Evolutionary conservation across 2,329 filamentous ascomycete species (phyloP).

Genomic region (Bimuria novae-zelandiae): DNA sequence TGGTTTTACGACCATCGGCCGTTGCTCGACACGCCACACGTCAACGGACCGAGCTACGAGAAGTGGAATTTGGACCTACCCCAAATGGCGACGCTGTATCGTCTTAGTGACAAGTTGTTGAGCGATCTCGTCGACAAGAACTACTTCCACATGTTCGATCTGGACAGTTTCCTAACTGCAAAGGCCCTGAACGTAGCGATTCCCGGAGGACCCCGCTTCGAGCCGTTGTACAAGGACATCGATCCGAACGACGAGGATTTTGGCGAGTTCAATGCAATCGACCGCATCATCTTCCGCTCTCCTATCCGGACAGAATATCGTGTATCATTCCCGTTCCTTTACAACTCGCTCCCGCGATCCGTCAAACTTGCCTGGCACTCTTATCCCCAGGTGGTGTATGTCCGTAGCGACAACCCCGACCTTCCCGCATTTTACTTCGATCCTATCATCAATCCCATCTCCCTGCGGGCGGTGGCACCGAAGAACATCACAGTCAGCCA

Average conservation of each 20-base stretch:
- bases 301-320: constrained; percentile 95
- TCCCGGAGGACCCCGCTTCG: constrained; percentile 94
- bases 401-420: constrained; percentile 75
- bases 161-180: constrained; percentile 92
- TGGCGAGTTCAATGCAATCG: constrained; percentile 98
- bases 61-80: constrained; percentile 89
- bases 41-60: constrained; percentile 97
- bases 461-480: constrained; percentile 87
- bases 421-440: constrained; percentile 98
- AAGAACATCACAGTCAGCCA: constrained; percentile 92
- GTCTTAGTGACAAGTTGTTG: constrained; percentile 85
- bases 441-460: constrained; percentile 96
- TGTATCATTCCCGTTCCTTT: constrained; percentile 91
- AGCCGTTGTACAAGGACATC: constrained; percentile 97
- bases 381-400: constrained; percentile 89
- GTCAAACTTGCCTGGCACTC: constrained; percentile 95
- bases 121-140: constrained; percentile 95
- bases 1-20: constrained; percentile 98
- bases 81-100: constrained; percentile 95
- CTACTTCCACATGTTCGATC: constrained; percentile 96
- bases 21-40: constrained; percentile 86
- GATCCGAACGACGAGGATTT: constrained; percentile 99
- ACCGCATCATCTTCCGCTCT: constrained; percentile 96
- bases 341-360: constrained; percentile 94
- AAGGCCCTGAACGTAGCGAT: constrained; percentile 97